Base-by-base conservation (phyloP, 2,329 filamentous ascomycete species). In the Penicillium brevicompactum region DNA sequence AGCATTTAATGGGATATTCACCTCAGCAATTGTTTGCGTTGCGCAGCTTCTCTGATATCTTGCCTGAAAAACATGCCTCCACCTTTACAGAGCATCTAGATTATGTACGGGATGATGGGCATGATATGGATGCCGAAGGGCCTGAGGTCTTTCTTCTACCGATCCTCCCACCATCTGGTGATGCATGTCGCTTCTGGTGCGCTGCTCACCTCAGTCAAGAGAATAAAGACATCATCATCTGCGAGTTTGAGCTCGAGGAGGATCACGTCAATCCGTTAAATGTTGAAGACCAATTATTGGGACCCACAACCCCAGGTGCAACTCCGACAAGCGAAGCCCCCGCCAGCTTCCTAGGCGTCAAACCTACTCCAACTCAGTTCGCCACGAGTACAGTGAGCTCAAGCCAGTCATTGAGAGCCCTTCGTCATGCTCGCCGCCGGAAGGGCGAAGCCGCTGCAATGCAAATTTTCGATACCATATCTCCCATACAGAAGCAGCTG, bases 161-260 rank as follows among this genome's bases (percentile, higher is more conserved):
- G 0, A 80, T 96, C 43, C 84, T 83, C 16, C 74, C 79, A 0
- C 82, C 85, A 0, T 77, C 81, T 24, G 70, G 77, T 37, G 78
- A 80, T 56, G 80, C 79, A 3, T 78, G 82, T 50, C 94, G 92
- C 68, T 75, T 96, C 2, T 96, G 92, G 92, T 95, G 91, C 70
- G 91, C 91, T 7, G 87, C 94, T 63, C 92, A 96, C 66, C 82
- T 90, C 53, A 89, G 87, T 49, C 81, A 87, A 1, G 75, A 79
- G 1, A 85, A 91, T 58, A 83, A 85, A 0, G 84, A 90, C 44
- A 72, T 93, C 21, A 78, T 96, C 27, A 88, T 96, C 10, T 95
- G 91, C 78, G 92, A 96, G 67, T 93, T 96, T 55, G 92, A 96
- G 69, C 74, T 91, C 1, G 91, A 96, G 69, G 88, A 96, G 0